Evolutionary conservation across 164 flowering plant species (phyloP), one percentile per base, ranked within the genome.

Genomic region (Litsea cubeba): DNA sequence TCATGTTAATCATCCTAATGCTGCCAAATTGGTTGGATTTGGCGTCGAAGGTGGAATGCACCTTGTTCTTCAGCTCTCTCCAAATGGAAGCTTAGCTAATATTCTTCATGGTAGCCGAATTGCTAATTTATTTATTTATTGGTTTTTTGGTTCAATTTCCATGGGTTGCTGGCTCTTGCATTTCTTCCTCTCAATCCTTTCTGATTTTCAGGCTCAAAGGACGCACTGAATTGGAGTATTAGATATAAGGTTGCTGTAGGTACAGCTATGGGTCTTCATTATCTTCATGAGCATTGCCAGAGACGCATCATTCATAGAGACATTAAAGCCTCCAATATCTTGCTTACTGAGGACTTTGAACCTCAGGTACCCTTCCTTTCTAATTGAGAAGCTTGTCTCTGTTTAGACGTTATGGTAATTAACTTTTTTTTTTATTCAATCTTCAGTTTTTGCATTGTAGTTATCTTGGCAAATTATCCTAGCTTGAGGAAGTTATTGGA

Each of bases 21-120:
- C 88, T 57, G 97, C 99, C 6, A 90, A 87, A 74, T 74, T 95
- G 54, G 84, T 92, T 62, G 99, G 99, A 4, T 93, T 88, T 83
- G 92, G 98, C 8, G 87, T 95, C 54, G 97, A 93, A 79, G 99
- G 97, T 12, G 99, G 99, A 65, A 86, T 95, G 95, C 91, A 91
- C 81, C 87, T 95, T 73, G 93, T 95, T 77, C 97, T 95, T 75
- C 87, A 88, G 49, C 82, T 95, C 72, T 95, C 99, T 75, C 89
- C 88, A n/a, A 84, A 90, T 86, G 99, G 99, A 22, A 92, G 90
- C 87, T 84, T 95, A 73, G 87, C 89, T 20, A 87, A 91, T 26
- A 74, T 90, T 57, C 97, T 95, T 60, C 87, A 83, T 71, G 95
- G 99, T 91, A 51, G 88, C 67, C 1, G 46, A 40, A 40, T 71